Conservation (phyloP, 306 rosid species). For the Pterocarpus macrocarpus region DNA sequence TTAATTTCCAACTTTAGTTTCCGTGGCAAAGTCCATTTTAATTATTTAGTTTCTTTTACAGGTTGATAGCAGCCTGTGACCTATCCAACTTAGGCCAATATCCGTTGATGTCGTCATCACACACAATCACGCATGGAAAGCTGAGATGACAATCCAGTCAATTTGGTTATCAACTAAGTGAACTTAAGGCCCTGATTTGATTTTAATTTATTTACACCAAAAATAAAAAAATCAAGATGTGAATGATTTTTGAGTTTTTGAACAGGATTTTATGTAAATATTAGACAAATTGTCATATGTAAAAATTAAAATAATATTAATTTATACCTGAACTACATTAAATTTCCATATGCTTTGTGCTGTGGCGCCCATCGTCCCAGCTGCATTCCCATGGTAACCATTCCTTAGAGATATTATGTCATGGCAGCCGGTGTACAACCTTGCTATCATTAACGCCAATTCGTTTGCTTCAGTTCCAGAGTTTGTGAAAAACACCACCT, state of each 20-base stretch:
- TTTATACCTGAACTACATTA: constrained; percentile 76
- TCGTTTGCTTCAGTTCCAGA: constrained; percentile 99
- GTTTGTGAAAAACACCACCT: constrained; percentile 95
- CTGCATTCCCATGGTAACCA: constrained; percentile 90
- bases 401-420: constrained; percentile 92
- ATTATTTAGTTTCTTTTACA: not conserved
- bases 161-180: constrained; percentile 4
- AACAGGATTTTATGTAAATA: not conserved
- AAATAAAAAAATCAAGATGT: not conserved
- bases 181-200: not conserved
- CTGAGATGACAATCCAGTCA: constrained; percentile 34
- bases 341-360: constrained; percentile 91
- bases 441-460: constrained; percentile 85
- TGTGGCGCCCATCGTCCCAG: constrained; percentile 94
- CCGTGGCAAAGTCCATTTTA: not conserved
- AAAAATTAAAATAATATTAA: not conserved
- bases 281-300: not conserved
- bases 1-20: not conserved
- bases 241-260: not conserved
- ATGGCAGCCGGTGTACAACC: constrained; percentile 77
- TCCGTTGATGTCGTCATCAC: constrained; percentile 29
- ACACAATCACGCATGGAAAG: not conserved
- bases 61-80: not conserved
- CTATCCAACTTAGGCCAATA: not conserved
- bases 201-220: too few species aligned